phyloP scores from a whole-genome alignment of 2,329 filamentous ascomycete genomes.

The Cladosporium sp. region DNA sequence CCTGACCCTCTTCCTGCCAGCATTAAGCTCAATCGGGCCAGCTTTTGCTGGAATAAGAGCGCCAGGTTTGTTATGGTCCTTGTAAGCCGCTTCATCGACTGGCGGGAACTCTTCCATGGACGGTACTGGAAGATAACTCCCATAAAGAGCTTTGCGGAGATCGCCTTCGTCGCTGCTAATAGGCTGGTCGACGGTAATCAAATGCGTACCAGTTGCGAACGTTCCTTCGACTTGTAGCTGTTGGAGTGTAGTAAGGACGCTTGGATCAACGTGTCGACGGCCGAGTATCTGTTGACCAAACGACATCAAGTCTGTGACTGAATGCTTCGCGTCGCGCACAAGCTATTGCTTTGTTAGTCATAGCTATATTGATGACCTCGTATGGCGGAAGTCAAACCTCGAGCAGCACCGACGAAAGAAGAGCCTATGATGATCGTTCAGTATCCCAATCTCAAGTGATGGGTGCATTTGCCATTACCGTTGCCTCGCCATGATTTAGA shows the following conservation, averaged over 20 bases:
- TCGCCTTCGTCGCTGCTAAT: constrained; percentile 83
- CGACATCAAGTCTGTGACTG: constrained; percentile 90
- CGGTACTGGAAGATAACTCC: constrained; percentile 82
- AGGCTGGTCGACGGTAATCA: constrained; percentile 90
- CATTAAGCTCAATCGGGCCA: constrained; percentile 63
- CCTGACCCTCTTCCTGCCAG: constrained; percentile 64
- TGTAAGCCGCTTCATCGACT: constrained; percentile 56
- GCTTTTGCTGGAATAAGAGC: constrained; percentile 67
- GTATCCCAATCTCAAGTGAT: background rate
- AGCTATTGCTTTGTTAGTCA: constrained; percentile 66
- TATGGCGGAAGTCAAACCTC: constrained; percentile 35
- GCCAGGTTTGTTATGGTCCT: constrained; percentile 65
- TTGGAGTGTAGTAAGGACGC: constrained; percentile 71
- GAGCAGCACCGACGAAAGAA: background rate
- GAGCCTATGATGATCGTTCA: background rate
- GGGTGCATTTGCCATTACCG: background rate
- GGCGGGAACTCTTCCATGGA: constrained; percentile 54
- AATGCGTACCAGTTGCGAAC: constrained; percentile 83
- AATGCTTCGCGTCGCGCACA: constrained; percentile 92
- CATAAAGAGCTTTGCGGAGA: constrained; percentile 80
- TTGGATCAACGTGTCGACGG: constrained; percentile 82
- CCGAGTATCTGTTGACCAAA: constrained; percentile 90
- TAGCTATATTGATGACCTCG: too few relatives aligned
- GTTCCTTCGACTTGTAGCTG: constrained; percentile 94
- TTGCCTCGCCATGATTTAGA: constrained; percentile 83